Evolutionary conservation across 257 asterid species (phyloP).

Genomic region (Plantago major): DNA sequence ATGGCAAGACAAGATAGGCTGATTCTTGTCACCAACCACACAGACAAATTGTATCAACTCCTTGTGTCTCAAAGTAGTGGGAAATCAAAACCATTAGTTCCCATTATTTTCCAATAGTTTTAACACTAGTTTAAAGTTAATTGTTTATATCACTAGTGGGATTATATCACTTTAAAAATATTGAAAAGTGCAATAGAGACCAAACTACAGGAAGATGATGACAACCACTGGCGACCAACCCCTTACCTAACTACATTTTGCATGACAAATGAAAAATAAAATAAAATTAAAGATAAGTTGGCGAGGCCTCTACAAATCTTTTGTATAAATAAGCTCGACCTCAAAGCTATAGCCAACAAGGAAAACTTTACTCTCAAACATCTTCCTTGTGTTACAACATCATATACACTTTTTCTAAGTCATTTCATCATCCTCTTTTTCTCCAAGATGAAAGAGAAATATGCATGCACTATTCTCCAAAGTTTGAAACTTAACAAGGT

Average conservation of each 20-base stretch:
- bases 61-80: too few relatives aligned
- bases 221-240: slow-evolving; percentile 19
- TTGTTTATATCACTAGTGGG: too few relatives aligned
- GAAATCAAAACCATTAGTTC: too few relatives aligned
- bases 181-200: not conserved
- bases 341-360: slow-evolving; percentile 11
- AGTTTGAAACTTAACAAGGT: slow-evolving; percentile 54
- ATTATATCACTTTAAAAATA: too few relatives aligned
- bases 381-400: not conserved
- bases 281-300: not conserved
- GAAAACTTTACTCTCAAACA: not conserved
- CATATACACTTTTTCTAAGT: not conserved
- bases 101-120: too few relatives aligned
- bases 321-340: slow-evolving; percentile 22
- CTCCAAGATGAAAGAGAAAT: slow-evolving; percentile 37
- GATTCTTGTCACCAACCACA: too few relatives aligned
- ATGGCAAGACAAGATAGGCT: too few relatives aligned
- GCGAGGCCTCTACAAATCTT: not conserved
- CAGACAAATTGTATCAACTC: too few relatives aligned
- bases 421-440: not conserved
- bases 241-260: slow-evolving; percentile 16
- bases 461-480: slow-evolving; percentile 43
- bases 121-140: too few relatives aligned
- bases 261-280: not conserved
- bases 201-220: not conserved